Base-by-base conservation (phyloP, 1,139 yeast species). In the Suhomyces kunorum region DNA sequence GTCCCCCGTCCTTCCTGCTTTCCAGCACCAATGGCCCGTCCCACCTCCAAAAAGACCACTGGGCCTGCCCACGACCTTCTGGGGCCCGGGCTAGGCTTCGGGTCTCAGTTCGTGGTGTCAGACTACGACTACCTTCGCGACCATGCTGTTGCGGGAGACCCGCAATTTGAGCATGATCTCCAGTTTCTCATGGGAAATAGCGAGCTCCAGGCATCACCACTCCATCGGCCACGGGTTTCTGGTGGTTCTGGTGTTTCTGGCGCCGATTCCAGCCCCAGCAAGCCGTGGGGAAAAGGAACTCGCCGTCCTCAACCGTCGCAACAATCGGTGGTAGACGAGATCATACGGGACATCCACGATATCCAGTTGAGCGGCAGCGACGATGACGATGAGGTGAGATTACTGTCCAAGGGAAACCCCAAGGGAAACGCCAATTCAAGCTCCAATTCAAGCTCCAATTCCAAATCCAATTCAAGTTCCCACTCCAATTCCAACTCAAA, bases 261-360 rank as follows among this genome's bases (percentile, higher is more conserved):
- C n/a, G 24, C 36, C 25, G 14, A 28, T 9, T 29, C 22, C 24
- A 34, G 32, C 19, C 34, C 36, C 16, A 20, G 11, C 9, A 39
- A 33, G 15, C 36, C 34, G n/a, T n/a, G n/a, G n/a, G n/a, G n/a
- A n/a, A n/a, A n/a, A n/a, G n/a, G n/a, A n/a, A n/a, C n/a, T n/a
- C n/a, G n/a, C 20, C 20, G 32, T 11, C 32, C 16, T 6, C 20
- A 20, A 19, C 9, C 7, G n/a, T 8, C 17, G 16, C 32, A n/a
- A 16, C 19, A 29, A 19, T n/a, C 20, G n/a, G 11, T 44, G 8
- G 36, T 39, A 13, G 53, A 51, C 13, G 64, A 61, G 29, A 51
- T 61, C 17, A 56, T 60, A 12, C 49, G 49, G 30, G 68, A 62
- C 46, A 51, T 64, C 40, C 51, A 48, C 16, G 64, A 53, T 15